Base-by-base conservation (phyloP, 352 stramenopile species). In the Pythium oligandrum region DNA sequence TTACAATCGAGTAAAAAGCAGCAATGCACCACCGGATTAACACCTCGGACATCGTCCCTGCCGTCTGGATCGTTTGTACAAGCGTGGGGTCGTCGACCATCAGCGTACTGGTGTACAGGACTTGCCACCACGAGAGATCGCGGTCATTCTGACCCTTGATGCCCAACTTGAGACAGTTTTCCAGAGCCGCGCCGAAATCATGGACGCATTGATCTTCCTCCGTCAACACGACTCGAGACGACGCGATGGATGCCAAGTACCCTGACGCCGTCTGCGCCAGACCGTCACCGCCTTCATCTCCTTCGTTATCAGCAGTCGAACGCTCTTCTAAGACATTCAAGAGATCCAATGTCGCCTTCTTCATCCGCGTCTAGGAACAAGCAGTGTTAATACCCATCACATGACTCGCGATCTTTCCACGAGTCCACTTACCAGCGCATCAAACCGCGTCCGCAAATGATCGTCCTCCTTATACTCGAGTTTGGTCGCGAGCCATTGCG, bases 51-150 rank as follows among this genome's bases (percentile, higher is more conserved):
- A 91, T 48, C 35, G 87, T 75, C 10, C 73, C 81, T 32, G 81
- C 81, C 33, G 73, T 85, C 48, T 87, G 61, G 45, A 89, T 78
- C 51, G 65, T 76, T 48, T 88, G 73, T 48, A 88, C 72, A 10
- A 91, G 56, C 7, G 78, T 78, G 9, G 76, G 66, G 30, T 91
- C 81, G 31, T 91, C 78, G 2, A 91, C 64, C 48, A 89, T 72
- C n/a, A 89, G 70, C 36, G 78, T 83, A 49, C 72, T 87, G 8
- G 76, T 72, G 58, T 88, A 87, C 44, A 91, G 57, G 0, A 91
- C 77, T 31, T 82, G 78, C 81, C 81, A 91, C 47, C 75, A 75
- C 42, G 78, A 83, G n/a, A 78, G 54, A n/a, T 73, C 64, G 33
- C 75, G 64, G 26, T 75, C 63, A 37, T 35, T 69, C 10, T 74